Evolutionary conservation across 116 monocot genomes (phyloP), one percentile per base, ranked within the genome.

Genomic region (Cymodocea nodosa): DNA sequence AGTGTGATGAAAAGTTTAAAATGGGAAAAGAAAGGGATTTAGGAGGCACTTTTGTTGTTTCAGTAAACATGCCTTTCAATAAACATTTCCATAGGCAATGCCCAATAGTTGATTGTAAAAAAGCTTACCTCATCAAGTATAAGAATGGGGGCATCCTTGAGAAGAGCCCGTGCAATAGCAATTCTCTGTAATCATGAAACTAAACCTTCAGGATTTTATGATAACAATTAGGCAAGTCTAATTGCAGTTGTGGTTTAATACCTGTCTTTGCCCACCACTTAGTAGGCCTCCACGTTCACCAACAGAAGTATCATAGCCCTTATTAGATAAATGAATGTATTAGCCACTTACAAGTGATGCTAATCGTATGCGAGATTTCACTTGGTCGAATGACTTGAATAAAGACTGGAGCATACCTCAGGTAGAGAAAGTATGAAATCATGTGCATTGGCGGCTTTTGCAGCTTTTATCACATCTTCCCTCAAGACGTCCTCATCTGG

Each of bases 391-490:
- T 5, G 25, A 50, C 23, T 30, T 30, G 30, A 75, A 51, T 20
- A 57, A 7, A 24, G 7, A 54, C 15, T 30, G 24, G 6, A 60
- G 35, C 23, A 73, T 63, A 95, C 95, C 95, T 95, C 90, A 64
- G 95, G 95, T 66, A 95, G 83, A 54, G 90, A 81, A 55, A 95
- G 71, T 25, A 95, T 87, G 74, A 95, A 95, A 24, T 95, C 95
- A 75, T 95, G 90, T 76, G 95, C 95, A 80, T 95, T 95, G 37
- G 95, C 95, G 61, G 95, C 95, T 78, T 95, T 95, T 70, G 95
- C 90, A 67, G 95, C 95, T 74, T 87, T 85, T 53, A 95, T 80
- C 60, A 95, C 81, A 58, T 90, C 95, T 53, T 95, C 95, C 70
- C 75, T 87, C 1, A 85, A 87, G 30, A 95, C 87, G 68, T 81